These are phyloP conservation scores for Leccinum solheimii DNA, from an alignment of 1,284 basidiomycete species.

Conservation along the genomic window DNA sequence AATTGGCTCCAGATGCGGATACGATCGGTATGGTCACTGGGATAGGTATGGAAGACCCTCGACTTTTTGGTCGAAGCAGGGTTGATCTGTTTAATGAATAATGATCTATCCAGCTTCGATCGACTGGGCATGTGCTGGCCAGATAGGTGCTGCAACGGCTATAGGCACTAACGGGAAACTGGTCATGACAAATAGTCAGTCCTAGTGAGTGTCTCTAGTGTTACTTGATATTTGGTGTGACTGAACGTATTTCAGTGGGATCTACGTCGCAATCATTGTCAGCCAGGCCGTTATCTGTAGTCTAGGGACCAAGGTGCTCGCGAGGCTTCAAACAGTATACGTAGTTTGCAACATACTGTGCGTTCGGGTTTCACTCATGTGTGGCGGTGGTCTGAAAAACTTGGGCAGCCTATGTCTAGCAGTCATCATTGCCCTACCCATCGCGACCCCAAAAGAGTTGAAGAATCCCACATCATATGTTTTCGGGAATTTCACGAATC, in stretches of 20 bases:
- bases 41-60: slow-evolving; percentile 17
- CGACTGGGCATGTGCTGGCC: slow-evolving; percentile 44
- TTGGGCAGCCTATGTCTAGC: slow-evolving; percentile 39
- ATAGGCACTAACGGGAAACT: slow-evolving; percentile 37
- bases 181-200: slow-evolving; percentile 30
- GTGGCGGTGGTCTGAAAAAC: background rate
- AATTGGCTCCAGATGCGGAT: slow-evolving; percentile 34
- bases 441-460: slow-evolving; percentile 43
- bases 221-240: background rate
- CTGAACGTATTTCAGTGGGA: slow-evolving; percentile 26
- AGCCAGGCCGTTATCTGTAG: slow-evolving; percentile 41
- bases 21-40: slow-evolving; percentile 41
- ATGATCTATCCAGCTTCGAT: slow-evolving; percentile 35
- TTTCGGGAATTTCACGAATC: slow-evolving; percentile 39
- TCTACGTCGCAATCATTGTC: slow-evolving; percentile 35
- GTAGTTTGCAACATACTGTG: slow-evolving; percentile 35
- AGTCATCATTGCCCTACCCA: slow-evolving; percentile 49
- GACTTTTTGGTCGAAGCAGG: background rate
- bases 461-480: slow-evolving; percentile 45
- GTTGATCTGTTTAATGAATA: background rate
- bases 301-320: slow-evolving; percentile 41
- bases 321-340: slow-evolving; percentile 34
- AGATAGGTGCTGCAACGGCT: slow-evolving; percentile 39
- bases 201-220: slow-evolving; percentile 27
- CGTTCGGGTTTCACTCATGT: slow-evolving; percentile 7